Base-by-base conservation (phyloP, 352 stramenopile genomes). In the Phytopythium boreale region DNA sequence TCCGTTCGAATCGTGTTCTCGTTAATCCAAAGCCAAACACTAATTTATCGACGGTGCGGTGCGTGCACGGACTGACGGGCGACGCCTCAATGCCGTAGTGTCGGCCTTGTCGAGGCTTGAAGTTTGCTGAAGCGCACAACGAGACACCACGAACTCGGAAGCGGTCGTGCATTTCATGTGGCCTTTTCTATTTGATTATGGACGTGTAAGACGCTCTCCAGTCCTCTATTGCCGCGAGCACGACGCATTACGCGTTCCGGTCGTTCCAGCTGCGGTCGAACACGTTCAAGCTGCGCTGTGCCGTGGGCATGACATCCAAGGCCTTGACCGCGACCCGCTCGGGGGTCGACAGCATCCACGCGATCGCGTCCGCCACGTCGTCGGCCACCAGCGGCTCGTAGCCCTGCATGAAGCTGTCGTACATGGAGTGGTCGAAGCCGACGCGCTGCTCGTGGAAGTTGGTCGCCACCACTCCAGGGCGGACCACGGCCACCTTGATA, bases 401-500 rank as follows among this genome's bases (percentile, higher is more conserved):
- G 12, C 69, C 69, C 41, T 70, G 52, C 24, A 75, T 60, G 61
- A 75, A 75, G 44, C 71, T 37, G 39, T 60, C 66, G 62, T 70
- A 68, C 61, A 61, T 70, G 10, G 26, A 3, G 29, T 51, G 50
- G 53, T 75, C 62, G n/a, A 67, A 75, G 6, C 69, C 69, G 27
- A 75, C 61, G 22, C 69, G 69, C 41, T 72, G 69, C 36, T 72
- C 69, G 47, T 75, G 69, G 69, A 72, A 75, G 46, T 75, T 72
- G 1, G 69, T 75, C 6, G 69, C 59, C 27, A 75, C 69, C 5
- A 75, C 69, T 11, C 69, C 65, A 0, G 69, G 69, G 59, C 69
- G 69, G 46, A 75, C 66, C 41, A 72, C 69, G 14, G 69, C 57
- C 2, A 75, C 69, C 52, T 69, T 72, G 62, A 75, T 72, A 47